A percentile compares a stretch with the other conserved stretches of the same genome.
Evolutionary conservation across 129 eudicot species (phyloP).

Genomic region (Pittosporum tobira): DNA sequence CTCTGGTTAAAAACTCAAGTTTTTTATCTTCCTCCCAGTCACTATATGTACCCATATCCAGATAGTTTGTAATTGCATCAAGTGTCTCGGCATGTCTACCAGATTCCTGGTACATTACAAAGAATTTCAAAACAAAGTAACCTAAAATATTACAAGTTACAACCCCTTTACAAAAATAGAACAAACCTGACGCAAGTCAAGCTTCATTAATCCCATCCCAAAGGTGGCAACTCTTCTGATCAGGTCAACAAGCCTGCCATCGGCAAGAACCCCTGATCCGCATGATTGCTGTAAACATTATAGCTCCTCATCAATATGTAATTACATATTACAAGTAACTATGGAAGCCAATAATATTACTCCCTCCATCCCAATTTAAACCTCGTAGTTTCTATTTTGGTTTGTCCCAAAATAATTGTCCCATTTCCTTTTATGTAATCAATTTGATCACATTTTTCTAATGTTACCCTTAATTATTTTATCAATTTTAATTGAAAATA

Average conservation of each 20-base stretch:
- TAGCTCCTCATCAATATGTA: conserved; percentile 14
- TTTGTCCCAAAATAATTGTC: too few species aligned
- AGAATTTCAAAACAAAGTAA: conserved; percentile 15
- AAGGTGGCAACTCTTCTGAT: conserved; percentile 84
- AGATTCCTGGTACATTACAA: conserved; percentile 54
- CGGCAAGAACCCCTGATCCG: conserved; percentile 86
- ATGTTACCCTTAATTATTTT: too few species aligned
- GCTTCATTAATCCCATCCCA: conserved; percentile 94
- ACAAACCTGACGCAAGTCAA: conserved; percentile 92
- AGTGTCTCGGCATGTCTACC: conserved; percentile 79
- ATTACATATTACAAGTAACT: conserved; percentile 7
- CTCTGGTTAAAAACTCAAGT: conserved; percentile 68
- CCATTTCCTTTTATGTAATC: too few species aligned
- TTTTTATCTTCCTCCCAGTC: conserved; percentile 85
- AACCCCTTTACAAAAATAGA: conserved; percentile 5
- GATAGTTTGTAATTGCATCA: conserved; percentile 78
- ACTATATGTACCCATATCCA: conserved; percentile 84
- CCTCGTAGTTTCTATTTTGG: too few species aligned
- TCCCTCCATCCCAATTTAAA: too few species aligned
- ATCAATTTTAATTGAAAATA: too few species aligned
- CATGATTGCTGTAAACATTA: conserved; percentile 60
- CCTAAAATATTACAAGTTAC: too few species aligned
- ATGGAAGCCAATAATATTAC: background rate
- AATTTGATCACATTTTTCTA: too few species aligned
- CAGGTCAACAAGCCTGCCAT: conserved; percentile 86